These are phyloP conservation scores for Panellus pusillus DNA, from an alignment of 768 basidiomycete species.

Conservation along the genomic window DNA sequence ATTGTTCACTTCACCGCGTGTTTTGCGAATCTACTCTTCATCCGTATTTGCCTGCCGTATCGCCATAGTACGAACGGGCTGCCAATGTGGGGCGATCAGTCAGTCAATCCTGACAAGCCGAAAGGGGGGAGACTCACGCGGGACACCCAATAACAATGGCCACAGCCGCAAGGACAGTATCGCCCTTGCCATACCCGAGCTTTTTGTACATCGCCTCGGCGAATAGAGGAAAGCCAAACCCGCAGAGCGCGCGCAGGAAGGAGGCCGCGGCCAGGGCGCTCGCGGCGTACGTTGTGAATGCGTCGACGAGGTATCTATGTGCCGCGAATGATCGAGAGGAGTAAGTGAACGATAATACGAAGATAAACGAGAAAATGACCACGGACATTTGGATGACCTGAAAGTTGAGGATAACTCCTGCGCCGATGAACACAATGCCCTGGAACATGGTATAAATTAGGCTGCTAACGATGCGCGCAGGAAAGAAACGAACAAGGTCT, in stretches of 20 bases:
- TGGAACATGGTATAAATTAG: slow-evolving; percentile 22
- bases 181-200: slow-evolving; percentile 69
- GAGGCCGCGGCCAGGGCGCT: slow-evolving; percentile 65
- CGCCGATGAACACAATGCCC: slow-evolving; percentile 60
- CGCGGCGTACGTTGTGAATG: slow-evolving; percentile 66
- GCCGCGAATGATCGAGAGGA: slow-evolving; percentile 31
- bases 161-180: slow-evolving; percentile 60
- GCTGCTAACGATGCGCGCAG: slow-evolving; percentile 3
- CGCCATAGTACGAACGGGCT: slow-evolving; percentile 39
- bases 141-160: slow-evolving; percentile 65
- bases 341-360: slow-evolving; percentile 33
- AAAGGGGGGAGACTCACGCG: slow-evolving; percentile 37
- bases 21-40: slow-evolving; percentile 44
- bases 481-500: slow-evolving; percentile 51
- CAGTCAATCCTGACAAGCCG: no score
- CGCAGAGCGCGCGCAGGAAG: slow-evolving; percentile 62
- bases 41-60: slow-evolving; percentile 44
- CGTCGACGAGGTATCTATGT: slow-evolving; percentile 68
- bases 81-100: no score
- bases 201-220: slow-evolving; percentile 64
- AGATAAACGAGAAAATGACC: no score
- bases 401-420: slow-evolving; percentile 58
- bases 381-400: slow-evolving; percentile 66
- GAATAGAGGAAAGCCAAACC: slow-evolving; percentile 80
- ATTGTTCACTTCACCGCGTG: neutral